Evolutionary conservation across 1,139 yeast genomes (phyloP), one percentile per base, ranked within the genome.

Genomic region (Geotrichum macrosporum): DNA sequence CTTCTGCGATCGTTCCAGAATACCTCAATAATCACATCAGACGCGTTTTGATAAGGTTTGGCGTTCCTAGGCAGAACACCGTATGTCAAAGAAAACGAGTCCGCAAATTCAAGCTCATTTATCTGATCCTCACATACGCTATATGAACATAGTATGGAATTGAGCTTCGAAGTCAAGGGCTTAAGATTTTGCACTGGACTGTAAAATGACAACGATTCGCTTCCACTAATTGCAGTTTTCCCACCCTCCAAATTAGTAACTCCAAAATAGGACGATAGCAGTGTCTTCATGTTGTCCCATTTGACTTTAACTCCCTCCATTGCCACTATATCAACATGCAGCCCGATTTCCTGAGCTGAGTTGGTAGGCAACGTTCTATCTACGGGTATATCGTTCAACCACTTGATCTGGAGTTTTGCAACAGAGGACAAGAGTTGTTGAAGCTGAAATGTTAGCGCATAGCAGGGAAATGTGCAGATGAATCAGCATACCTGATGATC

Each of bases 301-400:
- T 46, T 42, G n/a, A 40, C 37, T 12, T 26, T 35, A 3, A 19
- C 18, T 12, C 36, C 35, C n/a, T 35, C 22, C 13, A 26, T 30
- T 19, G 47, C 43, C 4, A 42, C 43, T 22, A 56, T 32, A 36
- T 60, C 59, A 2, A 62, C 47, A 39, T 60, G 63, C 30, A 60
- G 46, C 5, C 68, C 67, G 9, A 52, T 48, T 45, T 62, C 65
- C 8, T 53, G 51, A 0, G 59, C 61, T 3, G 55, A 50, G 20
- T 60, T 58, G 48, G 61, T 61, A 1, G 67, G 68, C 2, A 59
- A 51, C 3, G 53, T 50, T 21, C 53, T 46, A 32, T 50, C 44
- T 30, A 47, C 50, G 5, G 51, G 50, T 6, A 26, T 27, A 15
- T 51, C 50, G 2, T 41, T 41, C 3, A 63, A 51, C 61, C 63